Evolutionary conservation across 2,329 filamentous ascomycete species (phyloP), one percentile per base, ranked within the genome.

Genomic region (Exophiala dermatitidis): DNA sequence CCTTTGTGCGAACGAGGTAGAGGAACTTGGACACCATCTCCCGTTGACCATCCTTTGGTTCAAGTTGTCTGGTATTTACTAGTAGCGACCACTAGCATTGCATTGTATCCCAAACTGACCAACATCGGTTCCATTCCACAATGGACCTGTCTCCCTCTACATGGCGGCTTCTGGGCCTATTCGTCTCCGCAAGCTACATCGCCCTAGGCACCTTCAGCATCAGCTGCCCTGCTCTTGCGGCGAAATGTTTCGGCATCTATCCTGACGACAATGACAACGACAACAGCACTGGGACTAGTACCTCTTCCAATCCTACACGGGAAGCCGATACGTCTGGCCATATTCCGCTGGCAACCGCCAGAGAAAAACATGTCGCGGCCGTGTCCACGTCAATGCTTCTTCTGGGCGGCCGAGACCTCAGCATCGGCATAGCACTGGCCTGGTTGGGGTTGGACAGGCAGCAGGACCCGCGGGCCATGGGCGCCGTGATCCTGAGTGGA

Each of bases 391-490:
- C 56, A n/a, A 57, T 60, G 56, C 8, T 12, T 8, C 46, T 59
- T 10, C 51, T 60, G 32, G 58, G 53, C n/a, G 58, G 48, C 4
- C 47, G 58, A 6, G 58, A 60, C 37, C 32, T 60, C 26, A 48
- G 40, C 36, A 60, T 60, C 48, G 58, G 58, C 2, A 6, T 60
- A 10, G 58, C 58, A 19, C 54, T 75, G 1, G 72, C 71, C 3
- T 72, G 71, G 3, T 74, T 72, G 1, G 74, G 71, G 3, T 74
- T 72, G 1, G 74, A 75, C 36, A 73, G 75, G 36, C 71, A 75
- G 9, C 59, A 64, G 7, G 53, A 61, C 10, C 53, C 64, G 1
- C 59, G 53, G 1, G 58, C 57, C 5, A 49, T 56, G 12, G 58
- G 53, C 4, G 53, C 51, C 29, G 10, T 59, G n/a, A 52, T 60